These are phyloP conservation scores for Naganishia kalamii DNA, from an alignment of 768 basidiomycete species.

Conservation along the genomic window DNA sequence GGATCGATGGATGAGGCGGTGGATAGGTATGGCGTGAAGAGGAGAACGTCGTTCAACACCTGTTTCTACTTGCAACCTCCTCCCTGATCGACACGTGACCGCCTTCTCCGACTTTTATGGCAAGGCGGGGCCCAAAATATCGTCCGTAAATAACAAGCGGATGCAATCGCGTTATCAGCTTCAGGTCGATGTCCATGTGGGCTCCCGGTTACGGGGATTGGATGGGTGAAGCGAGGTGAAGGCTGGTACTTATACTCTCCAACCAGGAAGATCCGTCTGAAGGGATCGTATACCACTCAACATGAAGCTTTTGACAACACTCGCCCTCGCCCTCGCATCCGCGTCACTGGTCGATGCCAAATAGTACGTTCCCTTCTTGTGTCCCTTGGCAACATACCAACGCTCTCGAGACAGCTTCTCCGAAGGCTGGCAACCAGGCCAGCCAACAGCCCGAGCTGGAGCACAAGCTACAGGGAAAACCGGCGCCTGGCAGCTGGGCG, in stretches of 20 bases:
- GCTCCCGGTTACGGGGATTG: no score
- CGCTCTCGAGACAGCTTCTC: slow-evolving; percentile 52
- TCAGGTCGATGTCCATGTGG: neutral
- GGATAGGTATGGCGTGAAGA: no score
- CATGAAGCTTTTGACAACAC: slow-evolving; percentile 1
- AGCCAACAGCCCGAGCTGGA: slow-evolving; percentile 49
- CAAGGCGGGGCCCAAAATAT: neutral
- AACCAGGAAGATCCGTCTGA: no score
- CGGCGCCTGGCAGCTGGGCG: slow-evolving; percentile 33
- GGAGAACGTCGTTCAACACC: no score
- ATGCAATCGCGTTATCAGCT: neutral
- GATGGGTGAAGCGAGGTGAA: no score
- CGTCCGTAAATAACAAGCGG: neutral
- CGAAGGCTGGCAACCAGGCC: slow-evolving; percentile 72
- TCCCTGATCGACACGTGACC: neutral
- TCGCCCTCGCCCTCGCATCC: slow-evolving; percentile 4
- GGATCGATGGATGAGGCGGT: neutral
- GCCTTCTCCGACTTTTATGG: no score
- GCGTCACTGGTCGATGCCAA: neutral
- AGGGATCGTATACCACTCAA: neutral
- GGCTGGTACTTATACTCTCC: no score
- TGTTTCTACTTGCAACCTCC: no score
- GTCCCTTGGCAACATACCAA: neutral
- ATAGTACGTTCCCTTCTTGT: neutral
- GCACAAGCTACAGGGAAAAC: slow-evolving; percentile 19